These are phyloP conservation scores for Jackrogersella multiformis DNA, from an alignment of 495 filamentous ascomycete species.

Conservation along the genomic window DNA sequence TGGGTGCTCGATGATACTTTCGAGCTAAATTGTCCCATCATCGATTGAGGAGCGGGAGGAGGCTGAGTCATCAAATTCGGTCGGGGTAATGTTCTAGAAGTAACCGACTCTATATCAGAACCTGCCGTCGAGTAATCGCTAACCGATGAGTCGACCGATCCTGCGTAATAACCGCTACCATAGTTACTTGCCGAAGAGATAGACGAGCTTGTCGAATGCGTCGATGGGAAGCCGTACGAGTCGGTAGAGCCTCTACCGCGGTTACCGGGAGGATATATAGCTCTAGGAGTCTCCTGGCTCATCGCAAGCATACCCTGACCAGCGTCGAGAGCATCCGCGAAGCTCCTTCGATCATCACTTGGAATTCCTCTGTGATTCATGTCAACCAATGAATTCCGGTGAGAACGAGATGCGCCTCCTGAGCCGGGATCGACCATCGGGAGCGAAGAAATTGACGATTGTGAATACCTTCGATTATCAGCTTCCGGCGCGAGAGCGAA, in stretches of 20 bases:
- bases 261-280: conserved; percentile 78
- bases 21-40: conserved; percentile 99
- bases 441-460: conserved; percentile 80
- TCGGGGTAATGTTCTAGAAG: conserved; percentile 82
- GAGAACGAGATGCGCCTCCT: conserved; percentile 52
- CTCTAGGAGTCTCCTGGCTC: conserved; percentile 88
- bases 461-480: conserved; percentile 83
- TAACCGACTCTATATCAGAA: conserved; percentile 80
- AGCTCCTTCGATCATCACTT: conserved; percentile 71
- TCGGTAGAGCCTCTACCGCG: conserved; percentile 77
- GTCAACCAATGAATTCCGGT: conserved; percentile 70
- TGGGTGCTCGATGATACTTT: conserved; percentile 95
- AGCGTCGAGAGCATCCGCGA: conserved; percentile 86
- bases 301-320: conserved; percentile 88
- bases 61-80: conserved; percentile 72
- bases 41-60: conserved; percentile 89
- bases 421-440: conserved; percentile 55
- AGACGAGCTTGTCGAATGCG: conserved; percentile 93
- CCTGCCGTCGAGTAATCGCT: conserved; percentile 95
- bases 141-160: conserved; percentile 87
- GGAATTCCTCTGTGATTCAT: conserved; percentile 64
- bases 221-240: conserved; percentile 90
- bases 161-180: conserved; percentile 80
- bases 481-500: conserved; percentile 64
- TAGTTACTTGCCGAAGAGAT: conserved; percentile 80